These are phyloP conservation scores for Panus rudis DNA, from an alignment of 768 basidiomycete species.

Conservation along the genomic window DNA sequence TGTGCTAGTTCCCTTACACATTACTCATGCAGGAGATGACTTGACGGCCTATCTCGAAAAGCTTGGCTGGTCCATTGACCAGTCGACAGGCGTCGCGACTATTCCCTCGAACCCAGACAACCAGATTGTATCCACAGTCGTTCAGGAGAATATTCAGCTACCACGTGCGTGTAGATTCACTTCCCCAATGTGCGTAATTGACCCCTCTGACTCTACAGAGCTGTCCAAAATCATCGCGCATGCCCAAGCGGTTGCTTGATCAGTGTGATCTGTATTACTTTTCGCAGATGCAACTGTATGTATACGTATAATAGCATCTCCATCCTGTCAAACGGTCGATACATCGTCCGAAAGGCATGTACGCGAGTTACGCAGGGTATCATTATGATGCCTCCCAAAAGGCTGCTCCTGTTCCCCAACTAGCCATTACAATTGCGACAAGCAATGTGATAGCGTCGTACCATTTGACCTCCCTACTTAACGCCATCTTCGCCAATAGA, in stretches of 20 bases:
- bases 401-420: conserved; percentile 70
- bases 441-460: conserved; percentile 52
- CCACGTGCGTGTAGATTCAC: conserved; percentile 49
- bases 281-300: not conserved
- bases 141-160: conserved; percentile 76
- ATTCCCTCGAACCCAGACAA: conserved; percentile 84
- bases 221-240: conserved; percentile 72
- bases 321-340: too few species aligned
- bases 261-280: conserved; percentile 3
- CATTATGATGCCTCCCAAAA: too few species aligned
- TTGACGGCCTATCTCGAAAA: conserved; percentile 54
- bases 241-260: conserved; percentile 46
- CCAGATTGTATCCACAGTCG: conserved; percentile 78
- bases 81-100: conserved; percentile 45
- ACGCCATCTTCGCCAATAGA: conserved; percentile 58
- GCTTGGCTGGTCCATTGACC: conserved; percentile 62
- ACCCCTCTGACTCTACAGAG: conserved; percentile 34
- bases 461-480: conserved; percentile 40
- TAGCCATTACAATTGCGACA: conserved; percentile 54
- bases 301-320: not conserved
- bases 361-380: too few species aligned
- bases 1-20: not conserved
- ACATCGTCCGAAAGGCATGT: too few species aligned
- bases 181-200: not conserved
- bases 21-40: conserved; percentile 37